Base-by-base conservation (phyloP, 2,329 filamentous ascomycete genomes). In the Aspergillus sp. region DNA sequence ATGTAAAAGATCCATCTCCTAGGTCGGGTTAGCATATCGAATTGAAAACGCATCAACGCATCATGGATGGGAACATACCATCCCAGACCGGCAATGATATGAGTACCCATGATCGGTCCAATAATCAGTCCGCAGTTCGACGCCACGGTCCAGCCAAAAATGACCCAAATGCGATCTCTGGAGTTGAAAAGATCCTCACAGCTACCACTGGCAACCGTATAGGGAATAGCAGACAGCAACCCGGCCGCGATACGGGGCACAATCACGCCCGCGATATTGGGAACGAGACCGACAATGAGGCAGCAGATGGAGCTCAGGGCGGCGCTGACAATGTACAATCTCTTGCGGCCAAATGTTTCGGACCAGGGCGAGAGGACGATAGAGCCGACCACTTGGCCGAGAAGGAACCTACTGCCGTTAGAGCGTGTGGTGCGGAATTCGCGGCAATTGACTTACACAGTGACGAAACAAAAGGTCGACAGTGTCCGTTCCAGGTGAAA, bases 131-230 rank as follows among this genome's bases (percentile, higher is more conserved):
- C 74, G 4, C 71, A 53, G 2, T 71, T 73, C 1, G 71, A 65
- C 6, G 63, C 63, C 26, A 65, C 59, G 29, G 68, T 67, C 73
- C 73, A 76, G 5, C 67, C 54, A 45, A 70, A 71, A 6, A 77
- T 62, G 9, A 72, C 56, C 72, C 71, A 76, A 5, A 75, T 67
- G 9, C 74, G 64, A n/a, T 60, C 61, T 45, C 64, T 62, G 2
- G 66, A 63, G 46, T 74, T 69, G 60, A 69, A 76, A 56, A 77
- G 68, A 49, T 77, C 73, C 48, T 77, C 74, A 30, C 76, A 65
- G 43, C 69, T 73, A 1, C 74, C 73, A 0, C 70, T 65, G 6
- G 71, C 67, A 4, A 76, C 71, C 26, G 73, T 70, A 0, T 71
- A 66, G 2, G 74, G 74, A 8, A 75, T 67, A 3, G 74, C 72